Evolutionary conservation across 192 early-diverging fungal species (phyloP).

Genomic region (Gigaspora rosea): DNA sequence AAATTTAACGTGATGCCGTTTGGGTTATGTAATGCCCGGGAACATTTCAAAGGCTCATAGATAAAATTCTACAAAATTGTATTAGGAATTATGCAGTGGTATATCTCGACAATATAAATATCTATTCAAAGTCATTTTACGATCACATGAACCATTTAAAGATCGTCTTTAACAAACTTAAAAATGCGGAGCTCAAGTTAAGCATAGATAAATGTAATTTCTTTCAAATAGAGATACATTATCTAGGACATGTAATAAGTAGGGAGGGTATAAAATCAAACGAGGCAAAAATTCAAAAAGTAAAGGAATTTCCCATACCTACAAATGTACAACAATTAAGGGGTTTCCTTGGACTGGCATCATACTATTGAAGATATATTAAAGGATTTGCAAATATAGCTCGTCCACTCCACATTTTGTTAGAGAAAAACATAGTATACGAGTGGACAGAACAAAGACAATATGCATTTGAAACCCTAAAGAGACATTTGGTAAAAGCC

Average conservation of each 20-base stretch:
- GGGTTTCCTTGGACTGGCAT: background rate
- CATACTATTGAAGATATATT: background rate
- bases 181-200: background rate
- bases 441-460: too few relatives aligned
- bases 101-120: slow-evolving; percentile 49
- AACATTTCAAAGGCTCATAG: too few relatives aligned
- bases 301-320: background rate
- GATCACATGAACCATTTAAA: slow-evolving; percentile 37
- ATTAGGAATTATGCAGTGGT: slow-evolving; percentile 37
- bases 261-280: background rate
- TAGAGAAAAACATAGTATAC: background rate
- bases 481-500: too few relatives aligned
- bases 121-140: slow-evolving; percentile 39
- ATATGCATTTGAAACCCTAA: too few relatives aligned
- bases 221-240: background rate
- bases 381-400: background rate
- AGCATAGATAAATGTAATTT: background rate
- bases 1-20: too few relatives aligned
- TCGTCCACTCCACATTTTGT: background rate
- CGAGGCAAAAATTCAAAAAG: background rate
- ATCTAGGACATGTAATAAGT: background rate
- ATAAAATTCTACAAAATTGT: too few relatives aligned
- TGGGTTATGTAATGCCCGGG: too few relatives aligned
- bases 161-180: background rate
- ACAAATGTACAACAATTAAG: background rate